These are phyloP conservation scores for Jaenimonas drosophilae DNA, from an alignment of 208 protist species.

Conservation along the genomic window DNA sequence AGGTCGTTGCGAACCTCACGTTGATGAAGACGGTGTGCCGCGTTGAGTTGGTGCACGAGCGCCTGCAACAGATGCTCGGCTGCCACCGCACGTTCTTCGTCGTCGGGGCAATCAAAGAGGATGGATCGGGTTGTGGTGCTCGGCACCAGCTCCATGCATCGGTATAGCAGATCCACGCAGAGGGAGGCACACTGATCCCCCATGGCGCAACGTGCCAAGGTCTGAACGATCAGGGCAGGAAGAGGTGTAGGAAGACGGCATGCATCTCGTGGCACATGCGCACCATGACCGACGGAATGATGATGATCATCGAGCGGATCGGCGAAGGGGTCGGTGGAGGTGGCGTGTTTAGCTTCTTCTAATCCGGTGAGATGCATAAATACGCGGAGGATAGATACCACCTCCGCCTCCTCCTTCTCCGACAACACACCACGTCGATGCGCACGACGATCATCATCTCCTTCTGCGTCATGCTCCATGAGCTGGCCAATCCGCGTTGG, in stretches of 20 bases:
- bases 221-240: constrained; percentile 20
- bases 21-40: constrained; percentile 29
- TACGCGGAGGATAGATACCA: constrained; percentile 16
- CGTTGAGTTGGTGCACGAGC: constrained; percentile 43
- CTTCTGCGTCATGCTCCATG: background rate
- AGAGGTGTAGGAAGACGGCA: constrained; percentile 14
- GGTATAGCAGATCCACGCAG: constrained; percentile 53
- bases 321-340: background rate
- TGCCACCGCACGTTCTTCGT: constrained; percentile 9
- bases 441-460: background rate
- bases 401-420: constrained; percentile 10
- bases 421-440: background rate
- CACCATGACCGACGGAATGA: background rate
- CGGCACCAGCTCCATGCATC: constrained; percentile 21
- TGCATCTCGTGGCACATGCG: constrained; percentile 4
- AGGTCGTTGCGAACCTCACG: constrained; percentile 66
- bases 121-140: constrained; percentile 16
- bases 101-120: constrained; percentile 16
- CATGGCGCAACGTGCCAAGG: constrained; percentile 16
- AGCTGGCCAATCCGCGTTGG: background rate
- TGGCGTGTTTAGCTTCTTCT: background rate
- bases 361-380: background rate
- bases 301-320: background rate
- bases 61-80: constrained; percentile 40
- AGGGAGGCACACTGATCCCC: constrained; percentile 25